Base-by-base conservation (phyloP, 2,329 filamentous ascomycete species). In the Penicillium glabrum region DNA sequence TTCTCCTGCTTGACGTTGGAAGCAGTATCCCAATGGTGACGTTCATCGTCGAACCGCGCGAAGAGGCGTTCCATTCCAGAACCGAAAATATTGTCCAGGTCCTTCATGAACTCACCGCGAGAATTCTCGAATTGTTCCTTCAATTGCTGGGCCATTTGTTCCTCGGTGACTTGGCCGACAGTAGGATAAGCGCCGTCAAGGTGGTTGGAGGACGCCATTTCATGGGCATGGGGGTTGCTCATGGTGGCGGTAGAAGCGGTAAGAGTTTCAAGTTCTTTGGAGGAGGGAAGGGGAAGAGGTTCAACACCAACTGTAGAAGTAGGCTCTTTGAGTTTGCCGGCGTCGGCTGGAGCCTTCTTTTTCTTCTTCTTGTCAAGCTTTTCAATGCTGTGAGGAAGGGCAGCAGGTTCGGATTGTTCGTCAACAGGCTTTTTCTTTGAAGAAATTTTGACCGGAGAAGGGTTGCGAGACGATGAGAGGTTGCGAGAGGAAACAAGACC, bases 301-400 rank as follows among this genome's bases (percentile, higher is more conserved):
- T 67, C 61, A 19, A 61, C 57, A 45, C 58, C 58, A 3, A 35
- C 46, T 23, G 58, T 63, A 31, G 58, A 55, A 23, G 57, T 63
- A 13, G 63, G 68, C 54, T 74, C 69, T 53, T 72, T 77, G 55
- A 69, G 75, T 59, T 87, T 85, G 2, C 76, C 77, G 13, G 78
- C 75, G 4, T 81, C 80, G 8, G 55, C 46, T 33, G 41, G 24
- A 6, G 74, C 72, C 56, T 79, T 80, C 58, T 82, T 83, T 80
- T 91, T 93, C 80, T 91, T 83, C 69, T 84, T 90, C 78, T 88
- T 89, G 66, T 91, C 89, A 1, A 77, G 66, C 75, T 86, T 89
- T 60, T 89, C 87, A 1, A 75, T 62, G 26, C 59, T 53, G 35
- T 57, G 65, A 16, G 69, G 53, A 11, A 67, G 19, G 16, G 65